Percentiles rank a stretch among this genome's conserved stretches.
These are phyloP conservation scores for Tetrapisispora iriomotensis DNA, from an alignment of 805 yeast genomes.

Conservation along the genomic window DNA sequence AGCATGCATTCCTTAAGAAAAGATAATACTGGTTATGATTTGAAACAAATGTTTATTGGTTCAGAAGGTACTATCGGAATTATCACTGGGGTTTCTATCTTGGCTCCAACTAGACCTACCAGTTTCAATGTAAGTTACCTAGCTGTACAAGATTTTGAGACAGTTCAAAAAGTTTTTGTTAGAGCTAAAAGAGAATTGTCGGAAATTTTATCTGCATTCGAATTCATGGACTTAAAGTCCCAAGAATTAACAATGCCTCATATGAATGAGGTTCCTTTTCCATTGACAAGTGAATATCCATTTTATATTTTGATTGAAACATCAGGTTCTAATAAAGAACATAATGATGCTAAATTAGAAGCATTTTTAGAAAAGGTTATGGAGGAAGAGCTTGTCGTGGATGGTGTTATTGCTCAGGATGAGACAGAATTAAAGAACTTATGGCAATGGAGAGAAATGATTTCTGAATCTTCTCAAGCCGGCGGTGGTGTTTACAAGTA, in stretches of 20 bases:
- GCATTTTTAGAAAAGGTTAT: conserved; percentile 71
- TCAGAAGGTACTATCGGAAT: conserved; percentile 89
- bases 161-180: conserved; percentile 74
- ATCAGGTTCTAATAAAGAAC: conserved; percentile 89
- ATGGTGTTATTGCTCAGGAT: conserved; percentile 94
- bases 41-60: conserved; percentile 88
- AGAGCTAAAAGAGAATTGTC: conserved; percentile 69
- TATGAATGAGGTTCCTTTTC: conserved; percentile 50
- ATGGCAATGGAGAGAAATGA: conserved; percentile 94
- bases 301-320: conserved; percentile 90
- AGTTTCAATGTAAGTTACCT: conserved; percentile 81
- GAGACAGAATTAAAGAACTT: conserved; percentile 73
- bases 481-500: conserved; percentile 95
- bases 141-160: conserved; percentile 70
- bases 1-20: conserved; percentile 81
- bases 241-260: conserved; percentile 56
- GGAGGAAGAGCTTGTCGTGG: conserved; percentile 77
- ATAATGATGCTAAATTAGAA: conserved; percentile 86
- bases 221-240: conserved; percentile 76
- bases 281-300: conserved; percentile 60
- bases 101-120: conserved; percentile 83
- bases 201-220: conserved; percentile 87
- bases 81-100: conserved; percentile 79
- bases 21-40: conserved; percentile 91
- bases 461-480: conserved; percentile 78